Evolutionary conservation across 2,329 filamentous ascomycete genomes (phyloP).

Genomic region (Aspergillus thermomutatus): DNA sequence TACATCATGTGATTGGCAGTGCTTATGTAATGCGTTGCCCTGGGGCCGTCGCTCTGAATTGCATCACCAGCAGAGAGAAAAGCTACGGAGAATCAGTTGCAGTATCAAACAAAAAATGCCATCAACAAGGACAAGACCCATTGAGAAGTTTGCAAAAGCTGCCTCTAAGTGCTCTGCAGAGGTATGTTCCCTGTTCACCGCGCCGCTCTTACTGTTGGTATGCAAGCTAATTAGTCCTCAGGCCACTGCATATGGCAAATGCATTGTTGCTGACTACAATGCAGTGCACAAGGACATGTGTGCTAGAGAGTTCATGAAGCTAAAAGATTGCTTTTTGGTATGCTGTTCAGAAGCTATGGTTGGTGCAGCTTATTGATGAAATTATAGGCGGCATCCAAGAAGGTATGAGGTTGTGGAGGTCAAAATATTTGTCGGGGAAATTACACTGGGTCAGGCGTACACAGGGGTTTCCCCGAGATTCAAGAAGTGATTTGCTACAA

Average conservation of each 20-base stretch:
- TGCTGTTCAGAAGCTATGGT: conserved; percentile 18
- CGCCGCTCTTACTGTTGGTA: neutral
- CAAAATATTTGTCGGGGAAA: neutral
- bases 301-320: conserved; percentile 72
- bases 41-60: neutral
- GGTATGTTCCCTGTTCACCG: conserved; percentile 40
- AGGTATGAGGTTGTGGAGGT: conserved; percentile 27
- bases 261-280: conserved; percentile 85
- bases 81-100: neutral
- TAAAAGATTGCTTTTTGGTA: conserved; percentile 89
- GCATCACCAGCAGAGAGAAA: neutral
- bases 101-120: conserved; percentile 35
- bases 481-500: neutral
- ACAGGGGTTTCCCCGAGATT: neutral
- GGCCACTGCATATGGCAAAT: conserved; percentile 86
- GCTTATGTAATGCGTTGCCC: conserved; percentile 15
- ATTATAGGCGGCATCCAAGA: conserved; percentile 52
- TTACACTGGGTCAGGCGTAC: neutral
- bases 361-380: conserved; percentile 7
- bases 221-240: conserved; percentile 38
- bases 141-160: conserved; percentile 66
- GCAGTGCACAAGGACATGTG: conserved; percentile 90
- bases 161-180: conserved; percentile 64
- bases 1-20: conserved; percentile 6
- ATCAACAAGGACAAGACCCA: conserved; percentile 53